Evolutionary conservation across 768 basidiomycete species (phyloP).

Genomic region (Rossbeevera mucosa): DNA sequence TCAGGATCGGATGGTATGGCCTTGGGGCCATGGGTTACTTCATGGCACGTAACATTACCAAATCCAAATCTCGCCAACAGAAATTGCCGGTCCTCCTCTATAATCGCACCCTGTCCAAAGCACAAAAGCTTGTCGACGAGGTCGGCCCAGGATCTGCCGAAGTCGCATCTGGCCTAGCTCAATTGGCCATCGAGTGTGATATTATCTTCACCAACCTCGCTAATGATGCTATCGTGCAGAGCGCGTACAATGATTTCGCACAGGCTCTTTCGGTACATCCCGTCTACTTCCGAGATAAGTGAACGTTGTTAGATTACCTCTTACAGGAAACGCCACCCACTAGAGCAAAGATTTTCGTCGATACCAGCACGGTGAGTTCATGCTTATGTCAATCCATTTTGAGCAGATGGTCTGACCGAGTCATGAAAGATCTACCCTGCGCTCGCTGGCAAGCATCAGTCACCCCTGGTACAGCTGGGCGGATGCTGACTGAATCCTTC

Average conservation of each 20-base stretch:
- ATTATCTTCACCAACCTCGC: conserved; percentile 71
- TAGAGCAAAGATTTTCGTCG: conserved; percentile 72
- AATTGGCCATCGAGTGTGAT: conserved; percentile 66
- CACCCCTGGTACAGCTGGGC: not conserved
- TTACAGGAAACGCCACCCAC: conserved; percentile 39
- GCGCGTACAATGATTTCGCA: conserved; percentile 57
- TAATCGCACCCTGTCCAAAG: conserved; percentile 67
- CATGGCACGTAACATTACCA: conserved; percentile 81
- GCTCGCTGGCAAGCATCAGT: conserved; percentile 38
- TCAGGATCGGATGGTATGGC: conserved; percentile 43
- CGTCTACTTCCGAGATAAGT: not conserved
- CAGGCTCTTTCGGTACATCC: conserved; percentile 50
- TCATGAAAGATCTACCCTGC: conserved; percentile 49
- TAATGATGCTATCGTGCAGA: conserved; percentile 65
- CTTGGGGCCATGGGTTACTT: conserved; percentile 67
- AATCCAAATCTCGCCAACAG: conserved; percentile 38
- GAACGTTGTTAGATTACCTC: not conserved
- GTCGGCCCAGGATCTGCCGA: conserved; percentile 49
- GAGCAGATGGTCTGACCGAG: conserved; percentile 9
- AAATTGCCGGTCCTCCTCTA: conserved; percentile 53
- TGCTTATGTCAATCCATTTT: not conserved
- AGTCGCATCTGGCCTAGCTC: conserved; percentile 52
- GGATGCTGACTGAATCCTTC: not conserved
- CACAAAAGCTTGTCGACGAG: conserved; percentile 52
- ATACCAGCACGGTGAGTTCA: conserved; percentile 72